Evolutionary conservation across 208 protist species (phyloP).

Genomic region (Acanthamoeba triangularis): DNA sequence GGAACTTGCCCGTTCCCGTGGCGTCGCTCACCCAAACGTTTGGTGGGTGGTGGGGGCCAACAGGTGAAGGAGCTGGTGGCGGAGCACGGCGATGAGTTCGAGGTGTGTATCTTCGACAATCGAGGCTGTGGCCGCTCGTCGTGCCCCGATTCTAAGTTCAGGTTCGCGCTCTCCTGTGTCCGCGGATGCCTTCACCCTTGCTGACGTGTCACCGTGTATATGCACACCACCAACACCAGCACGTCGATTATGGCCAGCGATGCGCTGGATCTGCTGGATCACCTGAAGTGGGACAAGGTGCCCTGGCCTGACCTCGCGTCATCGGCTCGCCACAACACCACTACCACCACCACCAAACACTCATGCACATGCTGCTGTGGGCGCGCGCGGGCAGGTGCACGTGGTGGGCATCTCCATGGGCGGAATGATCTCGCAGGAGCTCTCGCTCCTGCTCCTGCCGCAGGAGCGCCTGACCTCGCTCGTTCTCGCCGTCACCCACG

Average conservation of each 20-base stretch:
- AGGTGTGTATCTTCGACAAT: slow-evolving; percentile 67
- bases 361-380: too few relatives aligned
- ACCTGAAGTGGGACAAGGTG: slow-evolving; percentile 22
- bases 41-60: not conserved
- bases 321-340: too few relatives aligned
- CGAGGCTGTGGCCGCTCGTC: slow-evolving; percentile 20
- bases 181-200: too few relatives aligned
- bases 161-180: not conserved
- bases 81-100: slow-evolving; percentile 20
- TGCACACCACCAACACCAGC: not conserved
- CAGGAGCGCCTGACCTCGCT: slow-evolving; percentile 17
- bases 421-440: slow-evolving; percentile 57
- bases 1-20: not conserved
- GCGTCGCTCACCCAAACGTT: not conserved
- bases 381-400: slow-evolving; percentile 3
- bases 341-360: too few relatives aligned
- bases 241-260: slow-evolving; percentile 28
- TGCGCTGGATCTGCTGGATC: slow-evolving; percentile 26
- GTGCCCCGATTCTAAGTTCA: slow-evolving; percentile 14
- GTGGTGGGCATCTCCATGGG: slow-evolving; percentile 64
- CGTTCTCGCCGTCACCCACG: slow-evolving; percentile 37
- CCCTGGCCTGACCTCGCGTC: not conserved
- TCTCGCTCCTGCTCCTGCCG: slow-evolving; percentile 7
- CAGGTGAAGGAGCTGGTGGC: not conserved
- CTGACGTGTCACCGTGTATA: not conserved